Conservation (phyloP, 345 rosid genomes). For the Corymbia maculata region DNA sequence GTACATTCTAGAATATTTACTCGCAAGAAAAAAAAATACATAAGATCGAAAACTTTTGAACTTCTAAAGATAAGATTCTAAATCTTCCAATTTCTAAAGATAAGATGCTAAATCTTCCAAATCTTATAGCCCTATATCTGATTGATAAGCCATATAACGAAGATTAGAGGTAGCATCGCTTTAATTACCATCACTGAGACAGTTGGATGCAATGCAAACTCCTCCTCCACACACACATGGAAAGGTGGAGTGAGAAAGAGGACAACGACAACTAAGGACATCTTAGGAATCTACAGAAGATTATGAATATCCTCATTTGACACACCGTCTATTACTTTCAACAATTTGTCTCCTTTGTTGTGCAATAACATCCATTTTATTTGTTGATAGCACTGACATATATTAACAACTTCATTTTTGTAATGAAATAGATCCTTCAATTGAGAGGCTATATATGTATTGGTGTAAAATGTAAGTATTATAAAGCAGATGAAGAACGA, state of each 20-base stretch:
- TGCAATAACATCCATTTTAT: neutral
- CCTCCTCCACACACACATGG: neutral
- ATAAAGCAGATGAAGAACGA: too few relatives aligned
- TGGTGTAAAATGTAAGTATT: too few relatives aligned
- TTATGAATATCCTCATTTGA: neutral
- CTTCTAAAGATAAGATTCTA: too few relatives aligned
- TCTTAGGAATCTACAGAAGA: neutral
- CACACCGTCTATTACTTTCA: neutral
- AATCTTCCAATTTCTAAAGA: too few relatives aligned
- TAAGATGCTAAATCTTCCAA: too few relatives aligned
- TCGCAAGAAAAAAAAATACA: too few relatives aligned
- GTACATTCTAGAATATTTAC: too few relatives aligned
- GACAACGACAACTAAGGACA: neutral
- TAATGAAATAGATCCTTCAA: neutral
- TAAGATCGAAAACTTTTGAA: too few relatives aligned
- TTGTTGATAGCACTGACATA: neutral
- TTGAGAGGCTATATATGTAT: neutral
- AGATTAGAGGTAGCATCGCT: neutral
- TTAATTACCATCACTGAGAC: neutral
- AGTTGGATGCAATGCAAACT: neutral
- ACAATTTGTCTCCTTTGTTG: neutral
- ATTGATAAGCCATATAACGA: neutral
- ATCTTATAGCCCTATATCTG: too few relatives aligned
- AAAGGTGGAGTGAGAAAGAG: neutral
- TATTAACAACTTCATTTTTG: neutral